Percentiles rank a stretch among this genome's conserved stretches.
phyloP scores from a whole-genome alignment of 108 stramenopile species.

The Discostella stelligeroides region DNA sequence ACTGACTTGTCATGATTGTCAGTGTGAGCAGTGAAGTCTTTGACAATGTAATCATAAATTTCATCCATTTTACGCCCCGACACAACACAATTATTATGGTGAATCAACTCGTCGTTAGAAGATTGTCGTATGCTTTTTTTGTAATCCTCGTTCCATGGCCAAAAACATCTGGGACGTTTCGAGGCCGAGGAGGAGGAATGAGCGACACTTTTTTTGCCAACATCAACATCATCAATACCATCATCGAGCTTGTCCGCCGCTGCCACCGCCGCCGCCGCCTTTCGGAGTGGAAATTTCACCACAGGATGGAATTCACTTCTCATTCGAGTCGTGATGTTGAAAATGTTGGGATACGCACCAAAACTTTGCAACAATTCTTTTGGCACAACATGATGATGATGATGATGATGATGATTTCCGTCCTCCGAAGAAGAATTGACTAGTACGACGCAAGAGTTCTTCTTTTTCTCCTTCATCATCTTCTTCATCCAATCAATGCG shows the following conservation, averaged over 20 bases:
- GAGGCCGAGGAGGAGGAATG: no score
- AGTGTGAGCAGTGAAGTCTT: constrained; percentile 27
- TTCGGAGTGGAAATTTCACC: constrained; percentile 52
- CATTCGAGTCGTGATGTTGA: constrained; percentile 58
- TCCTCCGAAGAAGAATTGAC: no score
- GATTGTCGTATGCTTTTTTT: background rate
- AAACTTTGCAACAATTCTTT: constrained; percentile 46
- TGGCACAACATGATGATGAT: no score
- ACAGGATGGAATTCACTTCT: constrained; percentile 71
- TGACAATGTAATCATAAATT: constrained; percentile 39
- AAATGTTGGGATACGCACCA: constrained; percentile 69
- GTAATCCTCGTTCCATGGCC: constrained; percentile 14
- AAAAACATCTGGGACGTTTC: constrained; percentile 23
- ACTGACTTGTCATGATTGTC: constrained; percentile 16
- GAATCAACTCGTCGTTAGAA: background rate
- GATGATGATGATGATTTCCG: background rate
- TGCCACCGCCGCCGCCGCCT: background rate
- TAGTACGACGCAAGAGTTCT: no score
- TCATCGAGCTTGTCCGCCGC: no score
- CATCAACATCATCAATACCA: no score
- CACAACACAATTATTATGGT: background rate
- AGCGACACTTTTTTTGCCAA: background rate
- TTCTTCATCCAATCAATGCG: background rate
- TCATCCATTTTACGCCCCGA: constrained; percentile 20
- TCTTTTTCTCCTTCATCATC: no score